These are phyloP conservation scores for Theobroma grandiflorum DNA, from an alignment of 441 rosid species.

Conservation along the genomic window DNA sequence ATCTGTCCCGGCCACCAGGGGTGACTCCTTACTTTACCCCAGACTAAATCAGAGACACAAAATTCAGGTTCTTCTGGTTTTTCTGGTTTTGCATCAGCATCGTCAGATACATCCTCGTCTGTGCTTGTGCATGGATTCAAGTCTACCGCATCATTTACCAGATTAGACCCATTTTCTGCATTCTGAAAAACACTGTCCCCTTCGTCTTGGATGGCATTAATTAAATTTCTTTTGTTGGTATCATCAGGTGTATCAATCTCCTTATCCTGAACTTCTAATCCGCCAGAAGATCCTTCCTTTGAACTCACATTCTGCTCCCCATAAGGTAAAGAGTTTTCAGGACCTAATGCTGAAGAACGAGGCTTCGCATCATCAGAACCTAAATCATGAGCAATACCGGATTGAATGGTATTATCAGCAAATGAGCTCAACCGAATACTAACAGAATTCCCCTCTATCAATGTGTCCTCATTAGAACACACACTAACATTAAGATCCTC, in stretches of 20 bases:
- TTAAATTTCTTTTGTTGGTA: slow-evolving; percentile 19
- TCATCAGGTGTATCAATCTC: slow-evolving; percentile 32
- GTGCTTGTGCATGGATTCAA: slow-evolving; percentile 32
- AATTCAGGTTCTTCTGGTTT: slow-evolving; percentile 32
- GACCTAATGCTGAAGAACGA: neutral
- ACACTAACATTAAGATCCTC: slow-evolving; percentile 24
- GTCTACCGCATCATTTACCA: slow-evolving; percentile 39
- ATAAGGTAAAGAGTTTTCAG: slow-evolving; percentile 18
- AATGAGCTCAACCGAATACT: slow-evolving; percentile 9
- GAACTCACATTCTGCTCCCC: neutral
- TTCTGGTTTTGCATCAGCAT: slow-evolving; percentile 20
- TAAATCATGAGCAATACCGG: slow-evolving; percentile 7
- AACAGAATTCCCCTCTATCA: neutral
- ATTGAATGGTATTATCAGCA: neutral
- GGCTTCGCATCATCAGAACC: slow-evolving; percentile 22
- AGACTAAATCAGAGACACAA: slow-evolving; percentile 67
- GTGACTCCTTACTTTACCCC: slow-evolving; percentile 93
- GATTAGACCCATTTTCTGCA: slow-evolving; percentile 24
- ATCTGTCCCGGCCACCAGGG: slow-evolving; percentile 98
- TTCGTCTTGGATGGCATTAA: neutral
- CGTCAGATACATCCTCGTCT: slow-evolving; percentile 31
- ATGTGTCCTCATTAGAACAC: slow-evolving; percentile 18
- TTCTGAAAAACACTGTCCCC: slow-evolving; percentile 19
- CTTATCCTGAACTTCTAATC: slow-evolving; percentile 29
- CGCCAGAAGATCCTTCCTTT: slow-evolving; percentile 21